Evolutionary conservation across 768 basidiomycete genomes (phyloP), one percentile per base, ranked within the genome.

Genomic region (Coprinopsis sp.): DNA sequence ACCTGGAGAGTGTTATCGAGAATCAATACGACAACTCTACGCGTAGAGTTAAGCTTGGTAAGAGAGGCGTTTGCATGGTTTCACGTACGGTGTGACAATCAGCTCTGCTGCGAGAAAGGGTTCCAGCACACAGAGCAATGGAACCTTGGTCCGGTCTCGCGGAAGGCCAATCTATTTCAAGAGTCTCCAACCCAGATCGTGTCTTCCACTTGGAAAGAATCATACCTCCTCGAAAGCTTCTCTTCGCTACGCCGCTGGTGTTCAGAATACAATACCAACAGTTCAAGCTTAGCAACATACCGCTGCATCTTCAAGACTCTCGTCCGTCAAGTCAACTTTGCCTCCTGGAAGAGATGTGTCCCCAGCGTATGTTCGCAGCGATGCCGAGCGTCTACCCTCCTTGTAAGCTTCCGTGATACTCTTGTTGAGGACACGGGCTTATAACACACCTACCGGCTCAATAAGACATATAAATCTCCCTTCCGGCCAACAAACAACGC

Each of bases 321-420:
- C 60, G 60, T 94, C 91, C 31, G 67, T 71, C 2, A 69, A 67
- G 13, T 95, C 91, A 6, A 83, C 74, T 59, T 83, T 90, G 0
- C 92, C 91, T 5, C 92, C 91, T 0, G 91, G 92, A 4, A 95
- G 65, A 1, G 89, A 86, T 0, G 92, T 95, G 60, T 94, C 92
- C 0, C 89, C 89, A 1, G 91, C 87, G 55, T 87, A 95, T 7
- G 83, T 74, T 29, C 81, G 71, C 54, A 95, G 66, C 3, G 77
- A 77, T 0, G 83, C 72, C 1, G 91, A 81, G 2, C 91, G 82
- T 51, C 91, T 94, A 33, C n/a, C 23, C 28, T 37, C n/a, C 14
- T n/a, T n/a, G n/a, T 24, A 41, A 13, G 4, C 11, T 29, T 13
- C 6, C 14, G 39, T 36, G 10, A 6, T 23, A 6, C 2, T 14